phyloP scores from a whole-genome alignment of 169 alveolate species.

The Cystoisospora suis region DNA sequence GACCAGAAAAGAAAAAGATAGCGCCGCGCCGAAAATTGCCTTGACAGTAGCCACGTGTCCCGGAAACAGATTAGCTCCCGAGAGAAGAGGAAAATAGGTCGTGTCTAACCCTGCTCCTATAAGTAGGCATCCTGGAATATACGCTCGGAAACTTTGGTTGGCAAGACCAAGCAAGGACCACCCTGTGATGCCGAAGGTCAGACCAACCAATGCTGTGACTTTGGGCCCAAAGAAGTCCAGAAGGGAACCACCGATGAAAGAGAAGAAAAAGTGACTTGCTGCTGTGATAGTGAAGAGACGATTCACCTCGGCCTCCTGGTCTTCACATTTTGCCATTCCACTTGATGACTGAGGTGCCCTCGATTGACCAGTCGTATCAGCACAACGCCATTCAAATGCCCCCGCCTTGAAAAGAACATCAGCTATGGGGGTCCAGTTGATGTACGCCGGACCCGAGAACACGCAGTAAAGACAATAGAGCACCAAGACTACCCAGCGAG shows the following conservation, averaged over 20 bases:
- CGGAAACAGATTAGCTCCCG: conserved; percentile 42
- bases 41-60: conserved; percentile 29
- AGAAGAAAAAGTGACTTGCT: conserved; percentile 22
- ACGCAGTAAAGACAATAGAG: conserved; percentile 3
- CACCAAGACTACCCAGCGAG: conserved; percentile 3
- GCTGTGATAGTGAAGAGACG: conserved; percentile 11
- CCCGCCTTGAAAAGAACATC: conserved; percentile 30
- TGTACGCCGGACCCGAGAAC: conserved; percentile 30
- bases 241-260: conserved; percentile 17
- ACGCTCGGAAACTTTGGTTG: not conserved
- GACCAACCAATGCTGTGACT: conserved; percentile 3
- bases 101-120: conserved; percentile 38
- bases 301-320: conserved; percentile 16
- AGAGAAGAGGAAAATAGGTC: conserved; percentile 20
- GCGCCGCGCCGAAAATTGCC: conserved; percentile 30
- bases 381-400: conserved; percentile 24
- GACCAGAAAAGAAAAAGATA: not conserved
- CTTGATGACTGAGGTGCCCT: not conserved
- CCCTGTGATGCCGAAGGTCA: not conserved
- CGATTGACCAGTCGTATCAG: not conserved
- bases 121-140: conserved; percentile 14
- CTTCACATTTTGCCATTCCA: not conserved
- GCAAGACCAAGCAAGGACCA: conserved; percentile 12
- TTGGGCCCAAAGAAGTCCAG: conserved; percentile 30
- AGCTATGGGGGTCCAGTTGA: conserved; percentile 42